Evolutionary conservation across 371 early-diverging fungal species (phyloP).

Genomic region (Quaeritorhiza haematococci): DNA sequence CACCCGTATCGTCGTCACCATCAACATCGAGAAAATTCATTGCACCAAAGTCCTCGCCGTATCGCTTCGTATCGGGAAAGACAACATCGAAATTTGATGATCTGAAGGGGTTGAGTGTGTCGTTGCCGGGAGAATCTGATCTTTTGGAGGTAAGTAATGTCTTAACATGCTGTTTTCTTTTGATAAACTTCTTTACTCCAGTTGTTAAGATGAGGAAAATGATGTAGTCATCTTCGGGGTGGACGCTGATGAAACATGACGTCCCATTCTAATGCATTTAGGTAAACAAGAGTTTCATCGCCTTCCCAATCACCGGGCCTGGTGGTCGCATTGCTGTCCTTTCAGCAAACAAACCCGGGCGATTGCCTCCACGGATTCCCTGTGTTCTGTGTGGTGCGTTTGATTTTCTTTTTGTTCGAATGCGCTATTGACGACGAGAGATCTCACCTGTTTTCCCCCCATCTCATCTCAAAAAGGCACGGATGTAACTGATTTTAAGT

Average conservation of each 20-base stretch:
- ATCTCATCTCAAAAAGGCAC: too few species aligned
- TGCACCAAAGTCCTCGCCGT: conserved; percentile 41
- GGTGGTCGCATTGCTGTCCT: conserved; percentile 78
- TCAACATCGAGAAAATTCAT: conserved; percentile 1
- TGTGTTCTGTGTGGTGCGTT: conserved; percentile 28
- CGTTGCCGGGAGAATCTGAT: conserved; percentile 55
- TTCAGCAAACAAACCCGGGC: conserved; percentile 56
- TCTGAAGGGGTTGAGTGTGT: conserved; percentile 55
- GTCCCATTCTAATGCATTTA: conserved; percentile 59
- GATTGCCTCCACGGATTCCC: conserved; percentile 62
- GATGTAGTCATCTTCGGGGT: too few species aligned
- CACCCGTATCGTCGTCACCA: conserved; percentile 9
- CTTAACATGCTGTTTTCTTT: not conserved
- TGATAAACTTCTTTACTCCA: not conserved
- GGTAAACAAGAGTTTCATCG: conserved; percentile 57
- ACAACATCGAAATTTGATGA: conserved; percentile 59
- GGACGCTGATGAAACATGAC: too few species aligned
- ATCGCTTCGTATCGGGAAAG: conserved; percentile 66
- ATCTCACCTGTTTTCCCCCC: too few species aligned
- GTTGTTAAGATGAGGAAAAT: too few species aligned
- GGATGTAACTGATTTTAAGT: conserved; percentile 48
- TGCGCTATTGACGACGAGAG: too few species aligned
- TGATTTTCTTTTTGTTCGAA: too few species aligned
- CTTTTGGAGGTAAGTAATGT: conserved; percentile 17
- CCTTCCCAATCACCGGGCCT: conserved; percentile 67